Evolutionary conservation across 768 basidiomycete genomes (phyloP).

Genomic region (Floccularia luteovirens): DNA sequence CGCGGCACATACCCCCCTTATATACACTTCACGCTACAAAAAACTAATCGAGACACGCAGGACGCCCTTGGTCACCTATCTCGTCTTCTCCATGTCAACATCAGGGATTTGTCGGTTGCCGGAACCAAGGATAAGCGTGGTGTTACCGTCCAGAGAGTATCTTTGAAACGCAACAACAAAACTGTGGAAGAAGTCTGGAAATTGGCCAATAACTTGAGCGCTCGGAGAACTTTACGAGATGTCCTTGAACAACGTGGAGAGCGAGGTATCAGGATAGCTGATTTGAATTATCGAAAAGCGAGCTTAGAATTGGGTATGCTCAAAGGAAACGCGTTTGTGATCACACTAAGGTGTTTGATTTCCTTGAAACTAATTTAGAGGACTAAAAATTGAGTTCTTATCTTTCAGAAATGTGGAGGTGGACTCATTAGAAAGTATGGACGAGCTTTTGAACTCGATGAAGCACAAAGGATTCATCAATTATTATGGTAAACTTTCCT

Average conservation of each 20-base stretch:
- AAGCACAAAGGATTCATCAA: slow-evolving; percentile 92
- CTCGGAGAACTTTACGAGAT: slow-evolving; percentile 47
- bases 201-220: slow-evolving; percentile 59
- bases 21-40: slow-evolving; percentile 95
- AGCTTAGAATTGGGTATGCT: slow-evolving; percentile 91
- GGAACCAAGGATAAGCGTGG: slow-evolving; percentile 99
- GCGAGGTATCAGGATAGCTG: slow-evolving; percentile 81
- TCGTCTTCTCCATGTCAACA: slow-evolving; percentile 64
- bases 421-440: slow-evolving; percentile 62
- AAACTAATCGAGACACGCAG: slow-evolving; percentile 96
- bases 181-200: slow-evolving; percentile 84
- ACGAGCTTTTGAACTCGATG: slow-evolving; percentile 69
- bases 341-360: slow-evolving; percentile 73
- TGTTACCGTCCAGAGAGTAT: slow-evolving; percentile 90
- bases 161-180: slow-evolving; percentile 67
- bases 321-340: slow-evolving; percentile 92
- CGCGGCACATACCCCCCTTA: slow-evolving; percentile 75
- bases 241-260: slow-evolving; percentile 73
- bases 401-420: slow-evolving; percentile 72
- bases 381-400: slow-evolving; percentile 2
- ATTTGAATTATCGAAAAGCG: slow-evolving; percentile 78
- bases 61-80: slow-evolving; percentile 82
- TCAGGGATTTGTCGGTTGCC: slow-evolving; percentile 82
- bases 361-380: not conserved
- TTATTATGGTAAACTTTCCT: slow-evolving; percentile 68